Conservation (phyloP, 345 rosid genomes). For the Camelina hispida region DNA sequence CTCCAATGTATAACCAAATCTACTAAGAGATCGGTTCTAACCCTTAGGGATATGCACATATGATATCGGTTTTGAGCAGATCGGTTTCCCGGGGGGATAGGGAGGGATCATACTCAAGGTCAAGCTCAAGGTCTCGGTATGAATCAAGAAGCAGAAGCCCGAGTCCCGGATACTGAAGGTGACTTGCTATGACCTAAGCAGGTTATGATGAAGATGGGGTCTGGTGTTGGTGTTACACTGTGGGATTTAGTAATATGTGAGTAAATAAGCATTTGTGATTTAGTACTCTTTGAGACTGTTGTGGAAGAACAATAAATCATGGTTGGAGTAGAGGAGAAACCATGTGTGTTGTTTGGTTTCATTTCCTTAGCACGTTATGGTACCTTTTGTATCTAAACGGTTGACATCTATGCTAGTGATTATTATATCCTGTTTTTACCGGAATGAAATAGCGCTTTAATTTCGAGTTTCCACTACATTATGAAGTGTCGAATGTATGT, state of each 20-base stretch:
- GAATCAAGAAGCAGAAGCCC: conserved; percentile 54
- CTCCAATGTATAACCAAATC: neutral
- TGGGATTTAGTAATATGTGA: conserved; percentile 3
- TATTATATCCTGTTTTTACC: neutral
- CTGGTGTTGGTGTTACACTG: conserved; percentile 16
- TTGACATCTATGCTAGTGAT: neutral
- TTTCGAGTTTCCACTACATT: neutral
- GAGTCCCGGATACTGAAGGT: conserved; percentile 50
- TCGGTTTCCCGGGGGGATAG: conserved; percentile 66
- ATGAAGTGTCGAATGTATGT: neutral
- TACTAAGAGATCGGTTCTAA: neutral
- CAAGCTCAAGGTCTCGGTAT: conserved; percentile 66
- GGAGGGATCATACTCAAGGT: conserved; percentile 58
- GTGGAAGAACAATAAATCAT: conserved; percentile 12
- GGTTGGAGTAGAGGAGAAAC: neutral
- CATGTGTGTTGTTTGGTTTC: neutral
- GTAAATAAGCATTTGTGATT: conserved; percentile 1
- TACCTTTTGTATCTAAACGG: neutral
- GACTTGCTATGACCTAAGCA: conserved; percentile 30
- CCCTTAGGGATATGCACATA: neutral
- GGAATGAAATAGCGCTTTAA: neutral
- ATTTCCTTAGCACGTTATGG: neutral
- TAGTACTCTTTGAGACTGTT: conserved; percentile 7
- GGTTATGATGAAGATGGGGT: conserved; percentile 9
- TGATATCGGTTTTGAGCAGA: conserved; percentile 41